Evolutionary conservation across 2,329 filamentous ascomycete species (phyloP), one percentile per base, ranked within the genome.

Genomic region (Trichophyton mentagrophytes): DNA sequence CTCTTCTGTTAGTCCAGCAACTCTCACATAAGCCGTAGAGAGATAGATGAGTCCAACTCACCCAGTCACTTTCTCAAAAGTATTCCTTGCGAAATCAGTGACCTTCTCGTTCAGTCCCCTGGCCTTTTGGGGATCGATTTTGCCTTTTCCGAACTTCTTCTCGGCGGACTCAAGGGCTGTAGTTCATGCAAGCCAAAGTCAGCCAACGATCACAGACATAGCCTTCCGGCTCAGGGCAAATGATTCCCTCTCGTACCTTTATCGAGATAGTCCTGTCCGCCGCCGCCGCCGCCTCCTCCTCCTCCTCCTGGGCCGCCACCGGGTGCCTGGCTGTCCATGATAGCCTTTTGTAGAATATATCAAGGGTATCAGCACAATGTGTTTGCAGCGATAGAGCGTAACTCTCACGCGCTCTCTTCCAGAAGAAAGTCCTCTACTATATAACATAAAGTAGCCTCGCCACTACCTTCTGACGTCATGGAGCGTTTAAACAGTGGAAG

Each of bases 91-190:
- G 33, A 22, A 33, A 22, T 59, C 57, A 11, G 57, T 57, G 13
- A 57, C 40, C 38, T 57, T 57, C 55, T 57, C 55, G 15, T 57
- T 57, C 22, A 44, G 15, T n/a, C 55, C 33, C 11, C 55, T 25
- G 13, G 55, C 33, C 38, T 57, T 57, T 17, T 38, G 22, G 20
- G 55, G 55, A 30, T 57, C 55, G n/a, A 57, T 57, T 20, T 42
- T 57, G 30, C 55, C 55, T 30, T 57, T 57, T 17, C 55, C 55
- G n/a, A 42, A 57, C n/a, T 57, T 57, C 22, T n/a, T 40, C 55
- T 57, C 55, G 9, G 38, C 38, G n/a, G 55, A 9, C 13, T 57
- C 55, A 3, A 57, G 55, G 13, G 33, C 55, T 57, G 7, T 8
- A 4, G 13, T 7, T 38, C 20, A 3, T 11, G 13, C 20, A 38